A percentile compares a stretch with the other conserved stretches of the same genome.
phyloP scores from a whole-genome alignment of 2,329 filamentous ascomycete species.

The Sclerotinia trifoliorum region DNA sequence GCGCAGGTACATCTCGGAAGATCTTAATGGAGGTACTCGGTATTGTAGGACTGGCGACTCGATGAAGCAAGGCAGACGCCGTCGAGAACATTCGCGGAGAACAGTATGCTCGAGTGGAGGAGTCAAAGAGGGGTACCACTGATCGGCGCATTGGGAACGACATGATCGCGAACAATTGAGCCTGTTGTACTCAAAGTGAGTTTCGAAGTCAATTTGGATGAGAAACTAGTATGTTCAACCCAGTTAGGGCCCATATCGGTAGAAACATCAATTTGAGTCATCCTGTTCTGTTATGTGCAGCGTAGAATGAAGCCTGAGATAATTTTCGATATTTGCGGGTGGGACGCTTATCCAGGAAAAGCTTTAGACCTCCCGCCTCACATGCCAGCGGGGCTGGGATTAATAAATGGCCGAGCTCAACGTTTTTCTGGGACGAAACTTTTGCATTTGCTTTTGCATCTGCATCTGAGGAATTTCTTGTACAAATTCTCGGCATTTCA shows the following conservation, averaged over 20 bases:
- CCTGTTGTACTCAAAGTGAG: constrained; percentile 1
- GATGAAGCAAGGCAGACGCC: constrained; percentile 23
- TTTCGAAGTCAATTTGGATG: background rate
- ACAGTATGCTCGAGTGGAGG: constrained; percentile 14
- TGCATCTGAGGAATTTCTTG: constrained; percentile 15
- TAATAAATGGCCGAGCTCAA: constrained; percentile 7
- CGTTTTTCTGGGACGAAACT: constrained; percentile 25
- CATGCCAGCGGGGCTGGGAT: background rate
- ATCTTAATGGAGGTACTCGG: constrained; percentile 63
- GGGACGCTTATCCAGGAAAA: constrained; percentile 14
- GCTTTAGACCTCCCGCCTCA: constrained; percentile 30
- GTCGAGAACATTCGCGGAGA: constrained; percentile 27
- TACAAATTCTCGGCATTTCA: constrained; percentile 8
- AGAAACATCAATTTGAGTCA: constrained; percentile 28
- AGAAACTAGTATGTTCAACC: constrained; percentile 9
- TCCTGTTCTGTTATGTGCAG: constrained; percentile 38
- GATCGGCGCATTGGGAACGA: background rate
- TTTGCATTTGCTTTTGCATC: constrained; percentile 26
- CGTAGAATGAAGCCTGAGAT: constrained; percentile 37
- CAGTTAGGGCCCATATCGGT: constrained; percentile 34
- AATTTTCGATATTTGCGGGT: constrained; percentile 21
- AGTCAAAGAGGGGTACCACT: constrained; percentile 13
- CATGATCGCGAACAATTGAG: constrained; percentile 3
- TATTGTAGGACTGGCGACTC: constrained; percentile 40
- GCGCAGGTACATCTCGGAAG: constrained; percentile 70